phyloP scores from a whole-genome alignment of 495 filamentous ascomycete genomes.

The Tuber brumale region DNA sequence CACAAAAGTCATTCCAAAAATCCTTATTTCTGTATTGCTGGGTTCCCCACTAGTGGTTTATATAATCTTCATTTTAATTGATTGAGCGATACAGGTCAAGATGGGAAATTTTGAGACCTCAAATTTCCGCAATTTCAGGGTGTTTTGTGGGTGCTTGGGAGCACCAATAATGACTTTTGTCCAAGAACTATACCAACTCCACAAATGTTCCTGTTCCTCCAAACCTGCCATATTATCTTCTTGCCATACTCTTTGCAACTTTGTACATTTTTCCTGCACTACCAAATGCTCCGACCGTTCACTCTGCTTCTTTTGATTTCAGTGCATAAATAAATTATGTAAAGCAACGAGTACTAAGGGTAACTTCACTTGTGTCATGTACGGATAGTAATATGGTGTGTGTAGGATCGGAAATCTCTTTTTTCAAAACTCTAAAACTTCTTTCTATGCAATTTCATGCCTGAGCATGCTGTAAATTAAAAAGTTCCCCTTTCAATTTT shows the following conservation, averaged over 20 bases:
- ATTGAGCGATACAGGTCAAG: no score
- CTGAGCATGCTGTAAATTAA: background rate
- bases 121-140: no score
- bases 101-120: no score
- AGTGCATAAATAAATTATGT: background rate
- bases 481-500: background rate
- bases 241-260: no score
- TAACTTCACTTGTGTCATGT: background rate
- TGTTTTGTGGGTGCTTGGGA: no score
- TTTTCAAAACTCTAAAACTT: background rate
- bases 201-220: background rate
- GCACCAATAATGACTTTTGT: no score
- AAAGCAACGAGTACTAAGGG: background rate
- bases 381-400: background rate
- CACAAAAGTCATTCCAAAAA: no score
- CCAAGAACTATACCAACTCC: background rate
- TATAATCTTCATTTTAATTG: no score
- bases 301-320: background rate
- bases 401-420: background rate
- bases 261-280: no score
- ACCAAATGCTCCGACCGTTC: background rate
- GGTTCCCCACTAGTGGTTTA: no score
- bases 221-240: no score
- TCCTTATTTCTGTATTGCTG: no score
- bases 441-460: background rate